These are phyloP conservation scores for Schoenoplectus tabernaemontani DNA, from an alignment of 202 grass and related monocot genomes.

Conservation along the genomic window DNA sequence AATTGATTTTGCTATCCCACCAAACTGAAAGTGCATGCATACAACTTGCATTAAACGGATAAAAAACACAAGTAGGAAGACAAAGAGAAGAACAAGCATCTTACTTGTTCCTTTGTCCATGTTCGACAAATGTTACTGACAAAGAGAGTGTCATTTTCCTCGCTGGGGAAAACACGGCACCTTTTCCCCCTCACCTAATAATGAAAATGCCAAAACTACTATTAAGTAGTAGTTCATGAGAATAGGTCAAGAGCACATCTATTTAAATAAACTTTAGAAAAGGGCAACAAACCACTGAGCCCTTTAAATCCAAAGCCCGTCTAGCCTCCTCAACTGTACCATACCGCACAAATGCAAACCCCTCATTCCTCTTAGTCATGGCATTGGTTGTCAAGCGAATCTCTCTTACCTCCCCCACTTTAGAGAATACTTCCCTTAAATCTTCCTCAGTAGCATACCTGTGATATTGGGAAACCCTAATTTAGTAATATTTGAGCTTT, in stretches of 20 bases:
- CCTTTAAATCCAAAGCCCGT: slow-evolving; percentile 76
- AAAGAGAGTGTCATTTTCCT: slow-evolving; percentile 93
- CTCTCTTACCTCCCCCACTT: slow-evolving; percentile 84
- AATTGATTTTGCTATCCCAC: background rate
- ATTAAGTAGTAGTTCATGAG: slow-evolving; percentile 6
- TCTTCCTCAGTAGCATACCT: slow-evolving; percentile 94
- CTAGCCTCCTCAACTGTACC: slow-evolving; percentile 90
- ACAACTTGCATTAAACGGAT: background rate
- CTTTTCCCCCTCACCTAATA: slow-evolving; percentile 79
- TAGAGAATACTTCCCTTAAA: slow-evolving; percentile 75
- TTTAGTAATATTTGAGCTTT: background rate
- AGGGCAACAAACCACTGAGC: slow-evolving; percentile 56
- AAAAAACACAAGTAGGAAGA: slow-evolving; percentile 7
- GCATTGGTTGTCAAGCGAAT: slow-evolving; percentile 93
- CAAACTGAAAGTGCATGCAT: background rate
- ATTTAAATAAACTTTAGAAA: background rate
- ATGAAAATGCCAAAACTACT: slow-evolving; percentile 9
- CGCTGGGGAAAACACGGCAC: slow-evolving; percentile 92
- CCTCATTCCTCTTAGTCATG: slow-evolving; percentile 97
- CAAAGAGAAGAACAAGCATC: background rate
- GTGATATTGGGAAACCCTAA: slow-evolving; percentile 6
- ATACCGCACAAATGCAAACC: slow-evolving; percentile 94
- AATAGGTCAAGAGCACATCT: background rate
- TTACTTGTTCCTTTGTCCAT: slow-evolving; percentile 98
- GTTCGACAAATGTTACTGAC: slow-evolving; percentile 96